Base-by-base conservation (phyloP, 371 early-diverging fungal genomes). In the Batrachochytrium dendrobatidis region DNA sequence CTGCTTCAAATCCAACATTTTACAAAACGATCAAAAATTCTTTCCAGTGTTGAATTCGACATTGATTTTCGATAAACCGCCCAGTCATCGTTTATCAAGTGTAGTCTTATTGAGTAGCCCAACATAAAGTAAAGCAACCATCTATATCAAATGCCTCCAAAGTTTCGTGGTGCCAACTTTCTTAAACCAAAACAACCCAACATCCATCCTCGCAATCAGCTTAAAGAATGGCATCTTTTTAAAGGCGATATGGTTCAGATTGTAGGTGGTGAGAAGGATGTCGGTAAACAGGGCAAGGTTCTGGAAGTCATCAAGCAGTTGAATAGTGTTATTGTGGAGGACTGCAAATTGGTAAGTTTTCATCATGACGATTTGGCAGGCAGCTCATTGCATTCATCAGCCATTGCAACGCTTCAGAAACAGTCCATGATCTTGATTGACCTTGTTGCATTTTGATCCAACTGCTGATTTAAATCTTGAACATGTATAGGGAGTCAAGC, bases 201-300 rank as follows among this genome's bases (percentile, higher is more conserved):
- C 59, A 63, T 75, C 32, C 69, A 72, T 2, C 76, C 75, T 20
- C 63, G 80, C 61, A 76, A 78, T 55, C 54, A 63, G 54, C 63
- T 83, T 50, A 68, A 79, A 58, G 71, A 62, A 30, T 85, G 85
- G 84, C 79, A 80, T 55, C 74, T 87, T 30, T 71, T 77, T 63
- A 68, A 63, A 17, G 85, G 85, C 51, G 87, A 87, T 73, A 67
- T 71, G 67, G 83, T 83, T 60, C 48, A 63, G 25, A 39, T 66
- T 18, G 53, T 62, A 22, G 43, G 54, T n/a, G 67, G 62, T 6
- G 81, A 81, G 55, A 83, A 78, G 60, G 84, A 86, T 58, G 79
- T 81, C 60, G 85, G 85, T 45, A 70, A 81, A 65, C 74, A 72
- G 22, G 87, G 86, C 55, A 69, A 59, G 25, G 77, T 86, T 15